Percentiles rank a stretch among this genome's conserved stretches.
phyloP scores from a whole-genome alignment of 2,329 filamentous ascomycete species.

The Byssochlamys sp. region DNA sequence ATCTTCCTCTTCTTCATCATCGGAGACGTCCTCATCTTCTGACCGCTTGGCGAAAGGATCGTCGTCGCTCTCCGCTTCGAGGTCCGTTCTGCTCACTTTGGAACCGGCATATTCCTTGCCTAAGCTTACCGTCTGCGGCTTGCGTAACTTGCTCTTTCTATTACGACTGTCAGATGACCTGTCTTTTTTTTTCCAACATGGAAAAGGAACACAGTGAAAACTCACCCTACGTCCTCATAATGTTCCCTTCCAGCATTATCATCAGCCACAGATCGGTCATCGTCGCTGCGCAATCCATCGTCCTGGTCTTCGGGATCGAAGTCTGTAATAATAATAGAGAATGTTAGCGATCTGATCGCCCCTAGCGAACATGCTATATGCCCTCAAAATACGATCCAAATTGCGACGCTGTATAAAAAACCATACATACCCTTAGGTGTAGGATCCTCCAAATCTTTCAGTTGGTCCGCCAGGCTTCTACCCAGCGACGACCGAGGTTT shows the following conservation, averaged over 20 bases:
- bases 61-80: conserved; percentile 49
- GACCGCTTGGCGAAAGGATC: conserved; percentile 33
- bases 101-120: conserved; percentile 74
- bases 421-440: conserved; percentile 48
- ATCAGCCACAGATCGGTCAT: conserved; percentile 40
- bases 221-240: conserved; percentile 66
- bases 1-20: conserved; percentile 18
- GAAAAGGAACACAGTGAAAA: not conserved
- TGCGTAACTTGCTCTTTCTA: conserved; percentile 73
- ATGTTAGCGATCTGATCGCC: conserved; percentile 3
- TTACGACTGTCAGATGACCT: not conserved
- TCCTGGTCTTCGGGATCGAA: conserved; percentile 67
- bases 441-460: conserved; percentile 54
- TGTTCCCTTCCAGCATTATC: conserved; percentile 65
- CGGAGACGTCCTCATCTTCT: conserved; percentile 29
- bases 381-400: not conserved
- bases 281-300: conserved; percentile 48
- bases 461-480: conserved; percentile 49
- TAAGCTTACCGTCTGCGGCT: conserved; percentile 57
- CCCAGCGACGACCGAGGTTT: conserved; percentile 40
- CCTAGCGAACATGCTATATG: not conserved
- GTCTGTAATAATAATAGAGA: conserved; percentile 44
- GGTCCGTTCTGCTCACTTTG: conserved; percentile 59
- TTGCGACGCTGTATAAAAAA: not conserved
- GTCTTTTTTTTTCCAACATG: not conserved